These are phyloP conservation scores for Datisca glomerata DNA, from an alignment of 306 rosid species.

Conservation along the genomic window DNA sequence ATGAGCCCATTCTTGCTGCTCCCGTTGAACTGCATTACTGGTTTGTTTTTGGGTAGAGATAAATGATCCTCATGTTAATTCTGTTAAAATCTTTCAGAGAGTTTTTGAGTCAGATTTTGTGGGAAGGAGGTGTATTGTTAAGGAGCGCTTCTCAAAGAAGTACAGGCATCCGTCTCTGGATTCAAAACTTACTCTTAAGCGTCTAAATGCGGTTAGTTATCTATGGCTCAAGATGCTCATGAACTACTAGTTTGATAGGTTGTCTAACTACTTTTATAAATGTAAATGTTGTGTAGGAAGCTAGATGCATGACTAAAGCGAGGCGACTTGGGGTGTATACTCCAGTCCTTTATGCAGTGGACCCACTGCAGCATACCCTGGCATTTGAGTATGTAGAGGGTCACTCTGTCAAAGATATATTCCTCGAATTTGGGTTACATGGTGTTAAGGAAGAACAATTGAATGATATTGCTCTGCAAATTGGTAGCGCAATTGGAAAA, in stretches of 20 bases:
- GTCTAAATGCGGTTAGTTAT: slow-evolving; percentile 55
- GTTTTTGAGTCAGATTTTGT: slow-evolving; percentile 67
- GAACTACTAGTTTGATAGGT: no score
- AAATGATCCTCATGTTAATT: background rate
- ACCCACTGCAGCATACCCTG: slow-evolving; percentile 49
- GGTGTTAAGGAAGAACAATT: slow-evolving; percentile 28
- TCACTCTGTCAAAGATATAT: slow-evolving; percentile 57
- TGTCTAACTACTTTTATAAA: no score
- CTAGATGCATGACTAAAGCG: slow-evolving; percentile 92
- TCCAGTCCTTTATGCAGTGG: slow-evolving; percentile 57
- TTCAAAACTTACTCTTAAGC: slow-evolving; percentile 72
- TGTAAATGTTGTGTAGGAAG: no score
- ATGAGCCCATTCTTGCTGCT: background rate
- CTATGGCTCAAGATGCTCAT: background rate
- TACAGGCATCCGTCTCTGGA: slow-evolving; percentile 87
- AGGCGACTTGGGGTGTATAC: slow-evolving; percentile 70
- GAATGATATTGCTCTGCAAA: slow-evolving; percentile 52
- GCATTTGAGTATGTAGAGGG: slow-evolving; percentile 73
- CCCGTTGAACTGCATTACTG: background rate
- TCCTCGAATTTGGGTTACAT: slow-evolving; percentile 50
- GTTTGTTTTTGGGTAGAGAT: background rate
- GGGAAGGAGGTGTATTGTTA: slow-evolving; percentile 67
- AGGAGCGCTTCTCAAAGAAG: slow-evolving; percentile 89
- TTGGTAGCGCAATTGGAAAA: slow-evolving; percentile 69
- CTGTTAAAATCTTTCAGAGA: slow-evolving; percentile 30